These are phyloP conservation scores for Acer campestre DNA, from an alignment of 345 rosid species.

Conservation along the genomic window DNA sequence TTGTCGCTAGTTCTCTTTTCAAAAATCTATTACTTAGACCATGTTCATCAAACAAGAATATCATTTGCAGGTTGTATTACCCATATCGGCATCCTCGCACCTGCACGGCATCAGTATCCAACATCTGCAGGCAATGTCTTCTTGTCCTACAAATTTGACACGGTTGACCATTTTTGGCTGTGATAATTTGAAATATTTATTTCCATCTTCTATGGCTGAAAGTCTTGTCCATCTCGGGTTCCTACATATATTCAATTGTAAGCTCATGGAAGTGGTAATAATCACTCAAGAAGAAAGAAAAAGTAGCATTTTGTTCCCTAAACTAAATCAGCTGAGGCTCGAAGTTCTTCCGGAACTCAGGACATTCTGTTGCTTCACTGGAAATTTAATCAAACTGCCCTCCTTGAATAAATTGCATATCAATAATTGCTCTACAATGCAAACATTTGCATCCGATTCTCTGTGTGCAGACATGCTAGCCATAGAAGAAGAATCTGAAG, in stretches of 20 bases:
- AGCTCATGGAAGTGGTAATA: constrained; percentile 19
- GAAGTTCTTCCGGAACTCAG: constrained; percentile 14
- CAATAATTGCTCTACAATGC: not conserved
- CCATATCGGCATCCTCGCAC: too few species aligned
- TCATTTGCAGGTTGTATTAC: too few species aligned
- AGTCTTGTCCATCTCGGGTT: not conserved
- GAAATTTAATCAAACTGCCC: not conserved
- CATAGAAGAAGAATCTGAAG: not conserved
- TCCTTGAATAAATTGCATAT: not conserved
- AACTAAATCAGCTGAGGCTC: too few species aligned
- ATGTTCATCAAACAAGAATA: too few species aligned
- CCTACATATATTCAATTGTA: not conserved
- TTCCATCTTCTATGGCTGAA: not conserved
- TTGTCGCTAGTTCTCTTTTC: too few species aligned
- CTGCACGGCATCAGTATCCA: too few species aligned
- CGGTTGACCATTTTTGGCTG: too few species aligned
- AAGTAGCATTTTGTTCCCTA: not conserved
- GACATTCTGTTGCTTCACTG: not conserved
- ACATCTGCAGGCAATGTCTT: too few species aligned
- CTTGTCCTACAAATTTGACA: too few species aligned
- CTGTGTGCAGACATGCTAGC: not conserved
- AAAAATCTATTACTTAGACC: too few species aligned
- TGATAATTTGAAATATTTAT: constrained; percentile 1
- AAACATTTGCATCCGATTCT: constrained; percentile 3
- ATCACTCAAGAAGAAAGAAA: not conserved